Base-by-base conservation (phyloP, 768 basidiomycete species). In the Galerina marginata region DNA sequence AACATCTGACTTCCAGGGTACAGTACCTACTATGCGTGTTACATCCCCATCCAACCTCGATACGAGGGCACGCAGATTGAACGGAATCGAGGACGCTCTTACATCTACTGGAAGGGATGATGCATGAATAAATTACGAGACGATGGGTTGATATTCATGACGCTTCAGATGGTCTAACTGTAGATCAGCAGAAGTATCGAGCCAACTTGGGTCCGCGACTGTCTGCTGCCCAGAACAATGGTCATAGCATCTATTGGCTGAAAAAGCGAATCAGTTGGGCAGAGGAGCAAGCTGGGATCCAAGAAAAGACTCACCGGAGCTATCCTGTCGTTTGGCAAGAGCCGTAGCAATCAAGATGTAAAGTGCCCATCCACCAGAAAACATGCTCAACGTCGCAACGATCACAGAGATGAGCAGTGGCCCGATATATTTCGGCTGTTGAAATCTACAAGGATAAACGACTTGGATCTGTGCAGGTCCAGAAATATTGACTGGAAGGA, bases 301-400 rank as follows among this genome's bases (percentile, higher is more conserved):
- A n/a, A 15, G 26, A 43, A 37, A 20, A 46, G 16, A 48, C 58
- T 15, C 23, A 58, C 60, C 43, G 1, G 52, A 25, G 9, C 60
- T 39, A 43, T 59, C 53, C 16, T 38, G 38, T 11, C 39, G 15
- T 29, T 62, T 63, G 20, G 62, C 66, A 15, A 68, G 25, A 36
- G 26, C 16, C 26, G 53, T 42, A 37, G 67, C 57, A 45, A 68
- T 6, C 33, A 64, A 36, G 58, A 71, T 57, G 58, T 59, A 62
- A 54, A 70, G 38, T 37, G 67, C 69, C 69, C 69, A 70, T 39
- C 54, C 67, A 11, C 59, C 47, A 10, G 67, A 63, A 58, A 72
- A 70, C 70, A 69, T 71, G 59, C 68, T 68, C 38, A 68, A 48
- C 11, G 69, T 71, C 5, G 69, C 69, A 9, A 69, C 71, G 9